Conservation (phyloP, 345 rosid genomes). For the Eucalyptus caleyi region DNA sequence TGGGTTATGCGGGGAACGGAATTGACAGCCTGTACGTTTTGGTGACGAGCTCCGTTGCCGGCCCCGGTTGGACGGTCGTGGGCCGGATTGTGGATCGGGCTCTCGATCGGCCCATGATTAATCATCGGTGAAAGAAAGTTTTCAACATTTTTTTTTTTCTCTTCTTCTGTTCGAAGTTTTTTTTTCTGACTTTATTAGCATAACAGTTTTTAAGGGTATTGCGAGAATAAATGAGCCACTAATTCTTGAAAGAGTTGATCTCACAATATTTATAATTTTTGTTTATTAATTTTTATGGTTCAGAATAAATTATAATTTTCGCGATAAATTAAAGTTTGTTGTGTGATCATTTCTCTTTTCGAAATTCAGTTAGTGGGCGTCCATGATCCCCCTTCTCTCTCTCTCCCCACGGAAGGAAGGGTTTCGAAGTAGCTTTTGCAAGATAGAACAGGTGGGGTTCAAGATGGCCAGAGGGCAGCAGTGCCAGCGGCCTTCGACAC, state of each 20-base stretch:
- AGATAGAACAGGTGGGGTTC: neutral
- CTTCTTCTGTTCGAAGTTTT: too few relatives aligned
- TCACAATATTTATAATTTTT: too few relatives aligned
- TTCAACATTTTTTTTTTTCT: neutral
- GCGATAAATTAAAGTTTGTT: fast-evolving
- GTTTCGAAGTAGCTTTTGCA: neutral
- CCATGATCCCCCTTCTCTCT: neutral
- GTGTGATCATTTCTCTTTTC: too few relatives aligned
- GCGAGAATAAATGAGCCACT: too few relatives aligned
- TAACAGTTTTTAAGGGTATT: too few relatives aligned
- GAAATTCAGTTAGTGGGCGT: too few relatives aligned
- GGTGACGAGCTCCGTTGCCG: neutral
- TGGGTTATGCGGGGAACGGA: neutral
- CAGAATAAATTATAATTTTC: too few relatives aligned
- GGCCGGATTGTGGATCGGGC: neutral
- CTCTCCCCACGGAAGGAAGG: neutral
- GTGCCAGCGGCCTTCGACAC: neutral
- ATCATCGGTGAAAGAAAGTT: neutral
- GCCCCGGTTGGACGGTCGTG: neutral
- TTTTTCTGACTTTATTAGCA: too few relatives aligned
- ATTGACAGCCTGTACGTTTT: neutral
- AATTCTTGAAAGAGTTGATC: too few relatives aligned
- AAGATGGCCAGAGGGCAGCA: neutral
- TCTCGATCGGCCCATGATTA: neutral
- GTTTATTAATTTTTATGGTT: too few relatives aligned